Evolutionary conservation across 768 basidiomycete species (phyloP), one percentile per base, ranked within the genome.

Genomic region (Hortiboletus campestris): DNA sequence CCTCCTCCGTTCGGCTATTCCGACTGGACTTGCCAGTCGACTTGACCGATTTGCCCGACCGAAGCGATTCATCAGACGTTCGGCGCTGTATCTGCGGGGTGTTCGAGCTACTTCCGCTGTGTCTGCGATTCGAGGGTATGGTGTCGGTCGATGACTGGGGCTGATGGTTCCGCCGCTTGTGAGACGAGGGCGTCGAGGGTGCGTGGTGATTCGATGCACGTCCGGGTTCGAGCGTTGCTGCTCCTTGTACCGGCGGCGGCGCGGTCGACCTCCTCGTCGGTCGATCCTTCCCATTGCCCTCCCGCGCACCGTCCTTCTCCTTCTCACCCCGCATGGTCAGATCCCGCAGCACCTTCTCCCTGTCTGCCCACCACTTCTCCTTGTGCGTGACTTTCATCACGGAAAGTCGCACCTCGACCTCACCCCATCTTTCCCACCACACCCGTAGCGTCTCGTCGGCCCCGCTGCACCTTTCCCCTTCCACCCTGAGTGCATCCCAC

Each of bases 401-500:
- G 61, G 66, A 40, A 42, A 85, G 59, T 3, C 77, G 71, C 32
- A 71, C 76, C 58, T 85, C 85, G 38, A 89, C 85, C 39, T 88
- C 87, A 13, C 67, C 75, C 83, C 84, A 92, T 16, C 91, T 74
- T 38, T 75, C 74, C 65, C 77, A 75, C 90, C 91, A 93, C 11
- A 91, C 86, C 0, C 76, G 76, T 28, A 84, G 64, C 20, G 91
- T 92, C 75, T 91, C 90, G 10, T 77, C 79, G 6, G 79, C 78
- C 8, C 84, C 85, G 1, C 80, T 84, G 57, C 85, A 85, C 74
- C 80, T 69, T 73, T 88, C 85, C 2, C 84, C 85, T 19, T 88
- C 88, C 5, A 87, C 83, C 11, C 80, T 74, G n/a, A 89, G 71
- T 66, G 86, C 88, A 56, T 91, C 88, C 91, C 91, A 93, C n/a